Conservation (phyloP, 306 rosid genomes). For the Cucurbita maxima region DNA sequence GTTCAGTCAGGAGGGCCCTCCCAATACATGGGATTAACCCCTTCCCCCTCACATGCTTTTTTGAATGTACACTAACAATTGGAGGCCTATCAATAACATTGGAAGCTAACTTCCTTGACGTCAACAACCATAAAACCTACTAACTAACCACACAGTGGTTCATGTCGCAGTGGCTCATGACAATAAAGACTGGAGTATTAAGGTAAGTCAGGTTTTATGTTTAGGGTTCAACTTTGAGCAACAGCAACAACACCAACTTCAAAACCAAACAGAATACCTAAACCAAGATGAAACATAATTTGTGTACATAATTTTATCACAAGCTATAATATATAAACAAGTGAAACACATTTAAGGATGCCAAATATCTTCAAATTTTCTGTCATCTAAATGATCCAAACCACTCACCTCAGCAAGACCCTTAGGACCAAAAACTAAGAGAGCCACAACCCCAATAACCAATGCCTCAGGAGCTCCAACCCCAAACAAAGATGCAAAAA, state of each 20-base stretch:
- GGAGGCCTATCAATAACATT: neutral
- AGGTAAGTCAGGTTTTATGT: neutral
- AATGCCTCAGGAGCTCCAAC: conserved; percentile 99
- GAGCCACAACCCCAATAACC: conserved; percentile 97
- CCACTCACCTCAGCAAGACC: conserved; percentile 97
- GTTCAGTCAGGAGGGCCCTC: neutral
- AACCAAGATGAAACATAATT: neutral
- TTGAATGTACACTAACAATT: neutral
- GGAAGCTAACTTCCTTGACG: neutral
- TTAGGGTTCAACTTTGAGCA: neutral
- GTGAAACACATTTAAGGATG: neutral
- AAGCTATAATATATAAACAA: neutral
- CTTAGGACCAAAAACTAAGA: conserved; percentile 95
- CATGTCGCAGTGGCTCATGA: neutral
- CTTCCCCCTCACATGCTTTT: neutral
- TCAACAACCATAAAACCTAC: neutral
- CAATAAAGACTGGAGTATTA: neutral
- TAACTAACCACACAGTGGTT: neutral
- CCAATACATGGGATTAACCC: neutral
- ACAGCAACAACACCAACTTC: neutral
- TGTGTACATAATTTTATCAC: neutral
- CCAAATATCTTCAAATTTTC: neutral
- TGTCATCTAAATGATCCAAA: too few relatives aligned
- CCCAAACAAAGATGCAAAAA: conserved; percentile 90
- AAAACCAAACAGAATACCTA: neutral